These are phyloP conservation scores for Neurospora sp. DNA, from an alignment of 2,329 filamentous ascomycete genomes.

Conservation along the genomic window DNA sequence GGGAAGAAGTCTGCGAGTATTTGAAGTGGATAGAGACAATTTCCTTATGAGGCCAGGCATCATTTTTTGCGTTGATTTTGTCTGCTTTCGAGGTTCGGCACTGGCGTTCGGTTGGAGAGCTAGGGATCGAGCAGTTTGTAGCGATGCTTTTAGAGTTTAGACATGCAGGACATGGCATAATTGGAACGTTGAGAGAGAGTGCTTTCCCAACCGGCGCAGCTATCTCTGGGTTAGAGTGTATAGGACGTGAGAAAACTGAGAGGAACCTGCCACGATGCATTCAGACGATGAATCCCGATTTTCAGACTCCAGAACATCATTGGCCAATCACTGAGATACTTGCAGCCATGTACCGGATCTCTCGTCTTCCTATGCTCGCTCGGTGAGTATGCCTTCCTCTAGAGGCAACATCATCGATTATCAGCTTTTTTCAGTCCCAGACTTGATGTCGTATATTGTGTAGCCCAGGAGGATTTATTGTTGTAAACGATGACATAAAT, in stretches of 20 bases:
- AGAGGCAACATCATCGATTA: neutral
- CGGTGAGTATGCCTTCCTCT: too few species aligned
- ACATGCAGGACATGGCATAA: neutral
- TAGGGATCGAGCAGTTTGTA: neutral
- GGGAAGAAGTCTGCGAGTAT: neutral
- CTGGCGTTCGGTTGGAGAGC: neutral
- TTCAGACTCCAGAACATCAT: too few species aligned
- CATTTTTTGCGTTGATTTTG: neutral
- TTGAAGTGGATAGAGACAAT: neutral
- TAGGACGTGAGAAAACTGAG: too few species aligned
- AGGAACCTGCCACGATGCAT: too few species aligned
- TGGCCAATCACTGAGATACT: too few species aligned
- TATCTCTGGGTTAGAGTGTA: neutral
- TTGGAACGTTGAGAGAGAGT: neutral
- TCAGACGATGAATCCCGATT: too few species aligned
- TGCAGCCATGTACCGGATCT: too few species aligned
- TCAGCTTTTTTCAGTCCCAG: neutral
- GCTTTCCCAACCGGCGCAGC: neutral
- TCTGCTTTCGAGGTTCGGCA: neutral
- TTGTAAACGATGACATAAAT: too few species aligned
- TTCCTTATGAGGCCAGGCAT: too few species aligned
- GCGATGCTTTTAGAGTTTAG: neutral
- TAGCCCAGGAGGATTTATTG: too few species aligned
- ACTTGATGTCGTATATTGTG: neutral
- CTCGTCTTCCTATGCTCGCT: too few species aligned